Conservation (phyloP, 768 basidiomycete species). For the Mycena venus region DNA sequence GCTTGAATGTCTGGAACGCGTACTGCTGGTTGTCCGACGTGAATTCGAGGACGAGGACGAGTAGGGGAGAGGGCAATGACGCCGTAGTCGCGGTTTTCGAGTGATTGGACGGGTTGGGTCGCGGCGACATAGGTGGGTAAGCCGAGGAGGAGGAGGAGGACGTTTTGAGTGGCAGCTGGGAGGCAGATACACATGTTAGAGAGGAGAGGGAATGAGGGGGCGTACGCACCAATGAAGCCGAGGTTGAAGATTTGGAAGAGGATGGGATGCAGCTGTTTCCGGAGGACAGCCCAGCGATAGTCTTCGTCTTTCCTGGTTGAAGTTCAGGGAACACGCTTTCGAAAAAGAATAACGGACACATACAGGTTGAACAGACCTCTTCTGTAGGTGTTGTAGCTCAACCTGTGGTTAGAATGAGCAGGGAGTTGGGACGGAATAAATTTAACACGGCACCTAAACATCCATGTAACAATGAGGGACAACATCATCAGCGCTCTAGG, state of each 20-base stretch:
- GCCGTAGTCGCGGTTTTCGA: constrained; percentile 71
- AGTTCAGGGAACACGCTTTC: neutral
- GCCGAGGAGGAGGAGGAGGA: constrained; percentile 81
- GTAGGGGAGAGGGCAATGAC: constrained; percentile 72
- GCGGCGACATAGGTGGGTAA: constrained; percentile 70
- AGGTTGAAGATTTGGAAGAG: constrained; percentile 75
- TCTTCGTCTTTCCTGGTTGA: constrained; percentile 81
- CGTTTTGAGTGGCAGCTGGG: constrained; percentile 80
- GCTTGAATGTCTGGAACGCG: constrained; percentile 87
- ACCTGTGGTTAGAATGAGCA: constrained; percentile 13
- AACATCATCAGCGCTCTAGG: constrained; percentile 85
- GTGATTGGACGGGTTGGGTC: constrained; percentile 65
- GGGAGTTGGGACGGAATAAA: constrained; percentile 7
- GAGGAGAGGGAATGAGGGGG: neutral
- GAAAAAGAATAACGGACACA: constrained; percentile 36
- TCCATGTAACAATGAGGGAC: constrained; percentile 76
- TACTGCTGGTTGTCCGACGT: constrained; percentile 94
- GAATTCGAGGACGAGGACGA: constrained; percentile 78
- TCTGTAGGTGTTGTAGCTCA: constrained; percentile 87
- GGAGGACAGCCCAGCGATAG: constrained; percentile 90
- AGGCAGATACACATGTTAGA: neutral
- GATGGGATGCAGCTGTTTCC: constrained; percentile 66
- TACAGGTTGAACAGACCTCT: constrained; percentile 85
- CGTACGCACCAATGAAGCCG: constrained; percentile 73
- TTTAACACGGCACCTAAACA: constrained; percentile 59